Percentiles rank a stretch among this genome's conserved stretches.
Conservation (phyloP, 208 protist genomes). For the Leishmania martiniquensis region DNA sequence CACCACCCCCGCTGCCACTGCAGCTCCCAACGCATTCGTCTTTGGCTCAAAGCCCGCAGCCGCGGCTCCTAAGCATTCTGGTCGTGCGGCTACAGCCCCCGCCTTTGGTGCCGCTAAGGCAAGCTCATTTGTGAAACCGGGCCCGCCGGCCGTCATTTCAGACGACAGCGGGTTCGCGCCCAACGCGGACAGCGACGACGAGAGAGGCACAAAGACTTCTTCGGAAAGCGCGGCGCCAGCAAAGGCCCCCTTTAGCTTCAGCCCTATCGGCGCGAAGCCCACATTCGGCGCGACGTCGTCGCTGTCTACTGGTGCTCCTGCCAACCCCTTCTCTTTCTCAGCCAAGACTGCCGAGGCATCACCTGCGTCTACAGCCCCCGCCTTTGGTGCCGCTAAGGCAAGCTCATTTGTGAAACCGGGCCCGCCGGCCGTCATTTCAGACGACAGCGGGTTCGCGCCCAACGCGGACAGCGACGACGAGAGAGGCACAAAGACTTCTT, state of each 20-base stretch:
- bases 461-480: slow-evolving; percentile 62
- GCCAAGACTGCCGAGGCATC: background rate
- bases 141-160: slow-evolving; percentile 57
- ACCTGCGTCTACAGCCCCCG: slow-evolving; percentile 5
- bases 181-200: slow-evolving; percentile 61
- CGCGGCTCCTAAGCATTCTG: background rate
- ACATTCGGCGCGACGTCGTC: slow-evolving; percentile 26
- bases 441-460: slow-evolving; percentile 78
- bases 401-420: slow-evolving; percentile 59
- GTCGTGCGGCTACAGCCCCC: background rate
- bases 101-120: background rate
- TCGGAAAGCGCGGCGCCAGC: slow-evolving; percentile 18
- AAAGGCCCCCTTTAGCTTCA: slow-evolving; percentile 37
- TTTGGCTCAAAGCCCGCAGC: background rate
- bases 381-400: slow-evolving; percentile 1
- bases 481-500: background rate
- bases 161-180: slow-evolving; percentile 76
- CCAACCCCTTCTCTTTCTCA: slow-evolving; percentile 8
- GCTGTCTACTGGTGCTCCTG: slow-evolving; percentile 5
- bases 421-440: slow-evolving; percentile 55
- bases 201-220: background rate
- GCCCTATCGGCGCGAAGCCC: background rate
- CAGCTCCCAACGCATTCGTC: background rate
- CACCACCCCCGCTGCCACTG: background rate
- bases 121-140: slow-evolving; percentile 56